A percentile compares a stretch with the other conserved stretches of the same genome.
Conservation (phyloP, 306 rosid species). For the Cotoneaster glaucophyllus region DNA sequence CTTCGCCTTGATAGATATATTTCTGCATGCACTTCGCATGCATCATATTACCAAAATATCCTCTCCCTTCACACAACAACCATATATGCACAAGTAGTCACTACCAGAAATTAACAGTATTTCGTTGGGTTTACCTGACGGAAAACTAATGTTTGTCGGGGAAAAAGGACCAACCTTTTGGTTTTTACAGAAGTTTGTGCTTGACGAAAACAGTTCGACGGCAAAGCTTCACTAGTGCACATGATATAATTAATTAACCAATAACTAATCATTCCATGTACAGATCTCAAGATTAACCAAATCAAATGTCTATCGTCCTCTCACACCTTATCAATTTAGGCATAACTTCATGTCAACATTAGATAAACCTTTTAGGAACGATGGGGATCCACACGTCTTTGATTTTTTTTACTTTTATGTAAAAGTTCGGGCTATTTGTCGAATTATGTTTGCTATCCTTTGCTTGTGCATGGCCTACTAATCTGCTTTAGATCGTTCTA, state of each 20-base stretch:
- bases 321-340: neutral
- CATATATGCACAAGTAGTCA: neutral
- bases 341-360: neutral
- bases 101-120: too few relatives aligned
- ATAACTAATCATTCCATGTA: neutral
- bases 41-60: constrained; percentile 5
- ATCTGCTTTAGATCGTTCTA: neutral
- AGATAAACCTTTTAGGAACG: neutral
- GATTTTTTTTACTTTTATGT: too few relatives aligned
- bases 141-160: too few relatives aligned
- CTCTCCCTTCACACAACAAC: neutral
- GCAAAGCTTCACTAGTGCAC: neutral
- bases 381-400: neutral
- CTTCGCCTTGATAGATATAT: neutral
- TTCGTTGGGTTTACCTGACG: too few relatives aligned
- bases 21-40: neutral
- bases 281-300: neutral
- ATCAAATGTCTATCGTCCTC: neutral
- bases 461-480: neutral
- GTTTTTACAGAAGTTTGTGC: too few relatives aligned
- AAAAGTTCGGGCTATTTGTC: neutral
- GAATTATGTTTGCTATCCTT: neutral
- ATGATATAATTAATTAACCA: neutral
- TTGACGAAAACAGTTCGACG: too few relatives aligned
- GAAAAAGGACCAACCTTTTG: too few relatives aligned